These are phyloP conservation scores for Mucor circinelloides DNA, from an alignment of 371 early-diverging fungal genomes.

Conservation along the genomic window DNA sequence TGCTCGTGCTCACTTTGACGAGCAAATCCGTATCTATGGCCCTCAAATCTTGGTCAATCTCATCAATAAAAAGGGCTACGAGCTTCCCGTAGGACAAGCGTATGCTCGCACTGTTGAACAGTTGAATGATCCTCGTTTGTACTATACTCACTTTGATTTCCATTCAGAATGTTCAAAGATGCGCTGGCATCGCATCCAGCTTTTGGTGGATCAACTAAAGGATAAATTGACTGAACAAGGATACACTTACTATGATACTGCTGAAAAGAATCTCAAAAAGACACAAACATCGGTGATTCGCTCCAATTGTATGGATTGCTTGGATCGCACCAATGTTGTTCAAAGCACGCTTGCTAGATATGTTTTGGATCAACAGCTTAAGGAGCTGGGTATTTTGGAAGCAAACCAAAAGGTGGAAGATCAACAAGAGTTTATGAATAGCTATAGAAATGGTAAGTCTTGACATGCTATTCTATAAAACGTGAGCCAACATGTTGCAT, in stretches of 20 bases:
- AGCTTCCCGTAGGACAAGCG: conserved; percentile 78
- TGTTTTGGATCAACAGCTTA: conserved; percentile 67
- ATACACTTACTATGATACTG: conserved; percentile 22
- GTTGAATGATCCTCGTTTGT: conserved; percentile 61
- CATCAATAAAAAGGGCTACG: conserved; percentile 90
- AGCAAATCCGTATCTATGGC: conserved; percentile 73
- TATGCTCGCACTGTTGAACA: conserved; percentile 70
- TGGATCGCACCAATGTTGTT: conserved; percentile 99
- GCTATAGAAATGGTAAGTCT: conserved; percentile 38
- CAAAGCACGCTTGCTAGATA: conserved; percentile 86
- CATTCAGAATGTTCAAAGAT: conserved; percentile 94
- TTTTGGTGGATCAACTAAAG: conserved; percentile 73
- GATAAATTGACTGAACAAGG: conserved; percentile 69
- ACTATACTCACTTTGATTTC: conserved; percentile 95
- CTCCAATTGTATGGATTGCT: conserved; percentile 99
- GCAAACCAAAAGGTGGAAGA: conserved; percentile 64
- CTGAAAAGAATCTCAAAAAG: conserved; percentile 5
- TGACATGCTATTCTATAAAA: too few species aligned
- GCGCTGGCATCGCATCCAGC: conserved; percentile 82
- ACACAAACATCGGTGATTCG: conserved; percentile 86
- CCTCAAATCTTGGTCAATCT: conserved; percentile 86
- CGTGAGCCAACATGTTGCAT: not conserved
- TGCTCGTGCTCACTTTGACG: conserved; percentile 76
- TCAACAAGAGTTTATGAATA: conserved; percentile 35
- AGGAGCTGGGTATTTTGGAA: conserved; percentile 63